Evolutionary conservation across 202 grass and related monocot genomes (phyloP), one percentile per base, ranked within the genome.

Genomic region (Schoenoplectus triqueter): DNA sequence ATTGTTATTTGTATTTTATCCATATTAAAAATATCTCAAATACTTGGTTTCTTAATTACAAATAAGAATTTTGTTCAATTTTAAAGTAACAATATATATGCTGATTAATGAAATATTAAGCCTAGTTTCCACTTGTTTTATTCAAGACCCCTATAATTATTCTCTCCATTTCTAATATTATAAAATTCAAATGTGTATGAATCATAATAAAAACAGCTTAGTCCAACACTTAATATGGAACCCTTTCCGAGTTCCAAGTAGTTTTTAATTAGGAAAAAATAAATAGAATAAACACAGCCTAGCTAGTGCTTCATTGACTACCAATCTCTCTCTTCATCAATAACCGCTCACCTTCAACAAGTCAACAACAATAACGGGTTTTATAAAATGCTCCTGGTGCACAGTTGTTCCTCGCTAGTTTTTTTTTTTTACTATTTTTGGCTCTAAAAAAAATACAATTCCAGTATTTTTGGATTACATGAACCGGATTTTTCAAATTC

Each of bases 231-330:
- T 44, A 60, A 47, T 31, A 31, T 31, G 31, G 31, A 31, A 31
- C 31, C 31, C 31, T 19, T 18, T 14, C 41, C 4, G n/a, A 15
- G 8, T 68, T 68, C 31, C 22, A 71, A 71, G 6, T 18, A 31
- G 48, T 74, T 73, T 73, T 73, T 3, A 73, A 10, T 15, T 17
- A 60, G 31, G 31, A 31, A 31, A 40, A 21, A 51, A 73, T 17
- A 69, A 49, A 72, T 49, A 72, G 19, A 47, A 54, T 74, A 31
- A 31, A 73, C 11, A 51, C 71, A 74, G 71, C 71, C 71, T 74
- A 31, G 10, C 31, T 70, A 76, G 15, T 39, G 55, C 10, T 76
- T 78, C 31, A 52, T 78, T 42, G 74, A 8, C 54, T 78, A 5
- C 52, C 21, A 41, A 50, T 78, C 31, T 31, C 31, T 55, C 72